Base-by-base conservation (phyloP, 2,329 filamentous ascomycete species). In the Penicillium decumbens region DNA sequence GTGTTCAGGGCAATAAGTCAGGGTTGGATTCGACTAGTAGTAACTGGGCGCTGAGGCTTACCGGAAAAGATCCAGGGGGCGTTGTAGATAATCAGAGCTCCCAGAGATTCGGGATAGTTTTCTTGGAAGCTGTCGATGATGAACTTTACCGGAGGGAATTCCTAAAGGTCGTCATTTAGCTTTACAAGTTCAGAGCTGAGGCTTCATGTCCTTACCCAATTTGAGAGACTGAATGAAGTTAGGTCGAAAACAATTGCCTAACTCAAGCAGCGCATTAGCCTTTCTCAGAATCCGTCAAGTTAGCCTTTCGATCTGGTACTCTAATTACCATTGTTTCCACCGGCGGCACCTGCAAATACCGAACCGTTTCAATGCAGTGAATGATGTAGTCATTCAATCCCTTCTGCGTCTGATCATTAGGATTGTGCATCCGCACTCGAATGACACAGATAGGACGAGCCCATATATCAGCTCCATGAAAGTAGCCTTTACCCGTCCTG, bases 101-200 rank as follows among this genome's bases (percentile, higher is more conserved):
- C 92, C 1, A 97, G 79, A 35, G 83, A 91, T 70, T 97, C 93
- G 0, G 93, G 92, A 62, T 96, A 98, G 68, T 97, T 96, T 51
- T 91, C 90, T 75, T 97, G 90, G 67, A 97, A 97, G 68, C 89
- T 95, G 69, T 95, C 92, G 69, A 97, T 95, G 84, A 97, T 95
- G 72, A 96, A 97, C 66, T 95, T 97, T 48, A 96, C 87, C 0
- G 91, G 89, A 0, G 87, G 82, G 69, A 95, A 95, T 68, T 96
- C 92, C 82, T 85, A 43, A 13, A 41, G 15, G 15, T 20, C 3
- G 3, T 20, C 3, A 15, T 4, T 35, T 20, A 20, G 32, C 15
- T 33, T 18, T 3, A 5, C 9, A 20, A 2, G 12, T 27, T 9
- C 9, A 29, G 33, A 25, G 24, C 1, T 3, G 12, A 41, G 12